A percentile compares a stretch with the other conserved stretches of the same genome.
Conservation (phyloP, 2,329 filamentous ascomycete genomes). For the Ophiosphaerella narmari region DNA sequence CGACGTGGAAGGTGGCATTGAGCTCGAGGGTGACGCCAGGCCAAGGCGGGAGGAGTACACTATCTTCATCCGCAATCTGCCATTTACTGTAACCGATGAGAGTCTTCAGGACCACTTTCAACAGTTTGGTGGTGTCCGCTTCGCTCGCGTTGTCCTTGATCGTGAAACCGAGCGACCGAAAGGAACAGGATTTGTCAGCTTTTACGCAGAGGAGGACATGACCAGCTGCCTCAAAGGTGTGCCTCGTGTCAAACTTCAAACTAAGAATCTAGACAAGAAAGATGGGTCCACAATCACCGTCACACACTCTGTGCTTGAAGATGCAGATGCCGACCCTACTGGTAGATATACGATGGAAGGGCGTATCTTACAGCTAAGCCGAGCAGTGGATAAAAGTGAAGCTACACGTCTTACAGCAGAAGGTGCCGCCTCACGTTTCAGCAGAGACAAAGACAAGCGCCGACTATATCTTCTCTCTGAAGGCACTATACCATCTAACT, state of each 20-base stretch:
- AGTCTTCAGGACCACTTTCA: slow-evolving; percentile 82
- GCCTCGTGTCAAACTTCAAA: slow-evolving; percentile 56
- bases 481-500: slow-evolving; percentile 78
- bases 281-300: slow-evolving; percentile 42
- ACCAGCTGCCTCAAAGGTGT: slow-evolving; percentile 75
- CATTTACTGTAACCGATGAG: slow-evolving; percentile 85
- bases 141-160: slow-evolving; percentile 90
- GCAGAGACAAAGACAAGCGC: slow-evolving; percentile 83
- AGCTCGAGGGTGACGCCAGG: slow-evolving; percentile 29
- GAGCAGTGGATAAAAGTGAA: slow-evolving; percentile 82
- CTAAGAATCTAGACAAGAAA: slow-evolving; percentile 40
- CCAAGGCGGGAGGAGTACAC: slow-evolving; percentile 70
- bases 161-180: slow-evolving; percentile 81
- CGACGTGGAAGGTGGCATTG: slow-evolving; percentile 48
- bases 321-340: slow-evolving; percentile 78
- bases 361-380: slow-evolving; percentile 80
- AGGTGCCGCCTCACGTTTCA: slow-evolving; percentile 65
- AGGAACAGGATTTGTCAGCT: slow-evolving; percentile 94
- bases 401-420: slow-evolving; percentile 76
- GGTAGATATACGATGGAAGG: slow-evolving; percentile 91
- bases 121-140: slow-evolving; percentile 86
- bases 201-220: slow-evolving; percentile 76
- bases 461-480: slow-evolving; percentile 86
- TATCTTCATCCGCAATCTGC: slow-evolving; percentile 90
- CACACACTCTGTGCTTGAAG: slow-evolving; percentile 79